Base-by-base conservation (phyloP, 1,139 yeast genomes). In the Pichia sp. region DNA sequence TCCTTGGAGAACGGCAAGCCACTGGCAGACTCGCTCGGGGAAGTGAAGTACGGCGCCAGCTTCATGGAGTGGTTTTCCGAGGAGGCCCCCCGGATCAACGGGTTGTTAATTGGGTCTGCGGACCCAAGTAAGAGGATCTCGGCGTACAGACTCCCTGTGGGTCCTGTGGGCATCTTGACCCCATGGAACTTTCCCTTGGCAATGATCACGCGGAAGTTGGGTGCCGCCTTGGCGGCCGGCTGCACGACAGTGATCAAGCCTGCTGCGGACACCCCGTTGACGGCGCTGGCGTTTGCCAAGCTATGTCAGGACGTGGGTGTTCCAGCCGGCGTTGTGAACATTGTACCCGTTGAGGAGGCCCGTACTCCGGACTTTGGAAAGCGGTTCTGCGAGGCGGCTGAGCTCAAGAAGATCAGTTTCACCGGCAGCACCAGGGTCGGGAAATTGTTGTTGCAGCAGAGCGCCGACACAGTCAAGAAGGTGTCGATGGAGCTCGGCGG, bases 151-250 rank as follows among this genome's bases (percentile, higher is more conserved):
- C 90, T 87, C 68, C 96, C 96, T 15, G 79, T 92, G 53, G 97
- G 97, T 23, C 96, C 89, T 1, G 89, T 93, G 64, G 97, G 96
- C 32, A 82, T 92, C 57, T 76, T 92, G 63, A 89, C 97, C 4
- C 98, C 98, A 19, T 92, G 97, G 97, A 92, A 92, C 71, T 92
- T 92, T 74, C 98, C 98, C 16, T 77, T 86, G 52, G 95, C 97
- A 5, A 92, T 92, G 98, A 88, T 92, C 59, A 82, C 97, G 1
- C 79, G 98, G 63, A 92, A 92, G 70, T 79, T 87, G 51, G 97
- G 90, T 32, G 96, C 97, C 32, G 96, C 96, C 1, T 66, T 90
- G 23, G 97, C 97, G 16, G 92, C 95, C 8, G 98, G 98, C 1
- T 92, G 97, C 71, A 86, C 98, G 1, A 77, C 89, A 3, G 92